Evolutionary conservation across 2,329 filamentous ascomycete genomes (phyloP).

Genomic region (Tolypocladium cylindrosporum): DNA sequence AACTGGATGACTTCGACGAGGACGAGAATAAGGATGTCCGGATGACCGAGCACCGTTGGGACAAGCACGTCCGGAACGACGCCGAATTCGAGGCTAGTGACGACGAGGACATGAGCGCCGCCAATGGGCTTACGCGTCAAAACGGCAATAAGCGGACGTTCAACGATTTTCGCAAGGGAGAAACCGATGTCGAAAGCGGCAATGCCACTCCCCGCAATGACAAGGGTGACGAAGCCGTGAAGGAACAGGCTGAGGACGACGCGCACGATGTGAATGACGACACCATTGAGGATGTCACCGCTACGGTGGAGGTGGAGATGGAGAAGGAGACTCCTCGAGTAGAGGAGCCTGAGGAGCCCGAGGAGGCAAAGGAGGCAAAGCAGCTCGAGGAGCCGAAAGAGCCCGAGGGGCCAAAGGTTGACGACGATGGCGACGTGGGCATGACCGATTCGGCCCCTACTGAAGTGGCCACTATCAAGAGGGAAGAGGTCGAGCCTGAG

Average conservation of each 20-base stretch:
- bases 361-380: slow-evolving; percentile 1
- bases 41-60: slow-evolving; percentile 72
- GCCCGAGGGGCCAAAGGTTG: slow-evolving; percentile 22
- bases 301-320: slow-evolving; percentile 14
- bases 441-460: slow-evolving; percentile 31
- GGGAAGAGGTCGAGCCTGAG: slow-evolving; percentile 26
- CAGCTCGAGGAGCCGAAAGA: slow-evolving; percentile 5
- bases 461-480: slow-evolving; percentile 25
- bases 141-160: slow-evolving; percentile 41
- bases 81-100: slow-evolving; percentile 84
- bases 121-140: slow-evolving; percentile 57
- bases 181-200: slow-evolving; percentile 26
- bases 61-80: slow-evolving; percentile 64
- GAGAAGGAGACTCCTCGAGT: slow-evolving; percentile 14
- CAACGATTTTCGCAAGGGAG: slow-evolving; percentile 37
- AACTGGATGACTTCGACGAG: slow-evolving; percentile 62
- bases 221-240: slow-evolving; percentile 17
- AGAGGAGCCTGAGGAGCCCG: slow-evolving; percentile 3
- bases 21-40: slow-evolving; percentile 80
- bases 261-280: slow-evolving; percentile 27
- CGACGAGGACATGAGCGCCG: slow-evolving; percentile 69
- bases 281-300: slow-evolving; percentile 33
- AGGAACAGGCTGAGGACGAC: slow-evolving; percentile 18
- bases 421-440: slow-evolving; percentile 40
- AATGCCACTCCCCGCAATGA: slow-evolving; percentile 26